Conservation (phyloP, 768 basidiomycete species). For the Cyathus striatus region DNA sequence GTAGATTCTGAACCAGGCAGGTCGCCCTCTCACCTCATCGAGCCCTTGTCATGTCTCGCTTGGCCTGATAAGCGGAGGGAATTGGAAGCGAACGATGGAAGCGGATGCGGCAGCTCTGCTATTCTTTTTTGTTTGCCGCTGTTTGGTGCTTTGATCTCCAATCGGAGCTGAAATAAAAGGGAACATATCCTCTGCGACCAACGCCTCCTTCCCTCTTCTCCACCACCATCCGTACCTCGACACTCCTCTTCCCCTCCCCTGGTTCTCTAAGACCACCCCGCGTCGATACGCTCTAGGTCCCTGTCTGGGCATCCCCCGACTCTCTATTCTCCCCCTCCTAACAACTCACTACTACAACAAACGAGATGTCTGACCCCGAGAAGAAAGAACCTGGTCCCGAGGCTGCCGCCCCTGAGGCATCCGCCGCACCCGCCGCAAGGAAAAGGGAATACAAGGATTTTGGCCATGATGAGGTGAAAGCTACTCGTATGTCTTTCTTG, state of each 20-base stretch:
- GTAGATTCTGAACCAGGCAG: neutral
- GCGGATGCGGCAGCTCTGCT: neutral
- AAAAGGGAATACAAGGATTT: constrained; percentile 89
- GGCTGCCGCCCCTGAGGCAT: constrained; percentile 33
- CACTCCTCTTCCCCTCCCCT: constrained; percentile 2
- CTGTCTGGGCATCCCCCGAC: constrained; percentile 5
- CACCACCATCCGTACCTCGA: constrained; percentile 4
- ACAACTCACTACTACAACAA: too few relatives aligned
- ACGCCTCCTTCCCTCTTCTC: constrained; percentile 5
- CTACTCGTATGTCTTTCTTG: constrained; percentile 69
- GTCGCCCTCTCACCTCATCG: too few relatives aligned
- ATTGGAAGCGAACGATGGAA: constrained; percentile 3
- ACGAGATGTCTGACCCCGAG: constrained; percentile 13
- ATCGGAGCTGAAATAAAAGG: constrained; percentile 7
- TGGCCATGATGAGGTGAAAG: constrained; percentile 61
- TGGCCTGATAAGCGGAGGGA: constrained; percentile 6
- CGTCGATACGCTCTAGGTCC: too few relatives aligned
- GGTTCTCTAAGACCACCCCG: constrained; percentile 1
- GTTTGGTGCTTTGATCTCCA: constrained; percentile 7
- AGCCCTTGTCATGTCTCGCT: too few relatives aligned
- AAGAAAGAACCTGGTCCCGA: constrained; percentile 59
- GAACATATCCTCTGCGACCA: constrained; percentile 8
- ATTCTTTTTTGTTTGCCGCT: constrained; percentile 2
- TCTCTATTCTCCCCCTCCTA: constrained; percentile 4
- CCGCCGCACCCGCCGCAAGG: constrained; percentile 29